Conservation (phyloP, 2,329 filamentous ascomycete species). For the Aspergillus niger region DNA sequence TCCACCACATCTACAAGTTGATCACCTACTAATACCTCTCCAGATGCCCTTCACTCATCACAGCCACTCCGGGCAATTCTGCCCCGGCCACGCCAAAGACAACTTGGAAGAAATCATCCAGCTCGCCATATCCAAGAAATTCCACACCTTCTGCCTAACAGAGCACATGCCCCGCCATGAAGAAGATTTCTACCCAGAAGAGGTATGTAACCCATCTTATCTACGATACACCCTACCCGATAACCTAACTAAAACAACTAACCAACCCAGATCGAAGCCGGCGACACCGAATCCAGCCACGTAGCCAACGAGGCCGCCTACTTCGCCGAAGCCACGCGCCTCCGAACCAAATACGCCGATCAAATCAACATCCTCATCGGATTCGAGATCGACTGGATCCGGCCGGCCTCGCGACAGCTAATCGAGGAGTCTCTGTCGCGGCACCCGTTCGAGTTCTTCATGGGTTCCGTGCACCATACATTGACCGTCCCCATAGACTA, state of each 20-base stretch:
- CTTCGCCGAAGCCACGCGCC: slow-evolving; percentile 70
- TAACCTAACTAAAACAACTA: background rate
- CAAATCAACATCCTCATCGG: slow-evolving; percentile 81
- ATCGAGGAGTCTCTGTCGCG: slow-evolving; percentile 62
- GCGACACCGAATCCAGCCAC: slow-evolving; percentile 33
- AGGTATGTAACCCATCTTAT: slow-evolving; percentile 53
- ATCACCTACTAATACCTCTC: background rate
- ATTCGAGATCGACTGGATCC: slow-evolving; percentile 93
- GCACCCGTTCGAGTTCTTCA: slow-evolving; percentile 79
- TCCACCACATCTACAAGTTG: background rate
- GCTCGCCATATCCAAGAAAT: slow-evolving; percentile 74
- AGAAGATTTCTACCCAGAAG: slow-evolving; percentile 88
- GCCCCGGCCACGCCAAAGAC: slow-evolving; percentile 82
- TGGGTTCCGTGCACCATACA: slow-evolving; percentile 91
- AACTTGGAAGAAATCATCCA: slow-evolving; percentile 80
- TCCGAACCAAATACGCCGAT: slow-evolving; percentile 68
- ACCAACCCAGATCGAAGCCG: slow-evolving; percentile 32
- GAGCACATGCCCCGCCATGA: slow-evolving; percentile 90
- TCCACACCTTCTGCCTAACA: slow-evolving; percentile 82
- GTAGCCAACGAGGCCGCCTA: slow-evolving; percentile 63
- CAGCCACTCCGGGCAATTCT: slow-evolving; percentile 97
- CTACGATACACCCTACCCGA: background rate
- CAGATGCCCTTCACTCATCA: slow-evolving; percentile 96
- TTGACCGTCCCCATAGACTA: slow-evolving; percentile 88
- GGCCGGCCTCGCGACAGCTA: slow-evolving; percentile 62